phyloP scores from a whole-genome alignment of 345 rosid species.

The Acer negundo region DNA sequence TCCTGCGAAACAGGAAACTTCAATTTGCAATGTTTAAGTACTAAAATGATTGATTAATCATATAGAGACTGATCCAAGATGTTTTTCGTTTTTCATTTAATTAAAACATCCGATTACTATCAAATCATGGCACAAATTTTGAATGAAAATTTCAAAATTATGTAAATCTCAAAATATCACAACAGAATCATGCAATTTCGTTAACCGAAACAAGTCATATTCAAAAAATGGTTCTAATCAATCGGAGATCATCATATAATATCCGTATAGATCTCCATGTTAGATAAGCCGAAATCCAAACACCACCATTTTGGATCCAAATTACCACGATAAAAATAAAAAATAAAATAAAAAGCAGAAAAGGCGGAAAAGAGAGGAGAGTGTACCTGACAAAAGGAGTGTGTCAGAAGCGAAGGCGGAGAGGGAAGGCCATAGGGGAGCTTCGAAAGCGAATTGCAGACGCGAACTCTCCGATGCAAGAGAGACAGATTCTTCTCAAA shows the following conservation, averaged over 20 bases:
- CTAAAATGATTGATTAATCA: neutral
- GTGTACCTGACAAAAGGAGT: neutral
- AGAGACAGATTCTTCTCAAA: slow-evolving; percentile 15
- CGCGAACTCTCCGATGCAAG: slow-evolving; percentile 29
- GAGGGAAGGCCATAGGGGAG: slow-evolving; percentile 29
- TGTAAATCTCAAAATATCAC: neutral
- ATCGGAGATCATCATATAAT: neutral
- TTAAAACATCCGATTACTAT: neutral
- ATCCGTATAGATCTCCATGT: neutral
- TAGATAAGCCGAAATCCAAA: neutral
- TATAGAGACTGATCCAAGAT: neutral
- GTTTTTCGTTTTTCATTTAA: neutral
- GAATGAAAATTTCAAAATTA: neutral
- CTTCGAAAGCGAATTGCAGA: slow-evolving; percentile 20
- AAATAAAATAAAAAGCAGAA: neutral
- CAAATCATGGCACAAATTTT: neutral
- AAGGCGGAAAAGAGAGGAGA: neutral
- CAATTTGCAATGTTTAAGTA: no score
- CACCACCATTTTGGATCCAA: neutral
- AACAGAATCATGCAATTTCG: neutral
- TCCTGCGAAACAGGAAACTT: no score
- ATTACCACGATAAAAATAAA: neutral
- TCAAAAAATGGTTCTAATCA: neutral
- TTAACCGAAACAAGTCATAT: neutral
- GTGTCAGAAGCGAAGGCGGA: slow-evolving; percentile 26